These are phyloP conservation scores for Azolla pinnata DNA, from an alignment of 75 land plant species.

Conservation along the genomic window DNA sequence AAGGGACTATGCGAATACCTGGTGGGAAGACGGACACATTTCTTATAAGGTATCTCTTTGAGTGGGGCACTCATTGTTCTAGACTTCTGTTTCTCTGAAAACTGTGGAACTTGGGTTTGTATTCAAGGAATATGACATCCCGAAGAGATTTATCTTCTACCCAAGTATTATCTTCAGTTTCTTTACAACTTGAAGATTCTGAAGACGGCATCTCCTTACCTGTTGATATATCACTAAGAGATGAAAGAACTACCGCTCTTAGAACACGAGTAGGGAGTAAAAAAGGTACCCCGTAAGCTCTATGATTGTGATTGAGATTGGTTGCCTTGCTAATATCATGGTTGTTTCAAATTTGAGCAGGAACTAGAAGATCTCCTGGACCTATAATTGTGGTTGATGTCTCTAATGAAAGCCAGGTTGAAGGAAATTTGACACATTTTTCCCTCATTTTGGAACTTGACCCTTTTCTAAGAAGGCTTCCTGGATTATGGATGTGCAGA, in stretches of 20 bases:
- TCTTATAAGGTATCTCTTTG: constrained; percentile 44
- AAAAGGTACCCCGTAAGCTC: constrained; percentile 52
- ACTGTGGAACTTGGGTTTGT: no score
- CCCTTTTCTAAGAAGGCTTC: no score
- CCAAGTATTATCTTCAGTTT: constrained; percentile 19
- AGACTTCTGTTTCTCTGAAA: no score
- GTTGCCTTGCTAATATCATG: constrained; percentile 8
- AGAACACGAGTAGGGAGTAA: constrained; percentile 48
- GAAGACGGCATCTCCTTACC: constrained; percentile 45
- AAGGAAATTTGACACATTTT: constrained; percentile 1
- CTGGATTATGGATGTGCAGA: constrained; percentile 49
- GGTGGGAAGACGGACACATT: constrained; percentile 43
- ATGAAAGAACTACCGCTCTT: constrained; percentile 35
- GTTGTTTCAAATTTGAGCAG: constrained; percentile 20
- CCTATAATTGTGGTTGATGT: constrained; percentile 76
- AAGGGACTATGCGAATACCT: constrained; percentile 26
- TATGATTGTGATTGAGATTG: background rate
- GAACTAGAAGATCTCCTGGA: constrained; percentile 51
- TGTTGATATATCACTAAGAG: constrained; percentile 40
- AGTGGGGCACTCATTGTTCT: no score
- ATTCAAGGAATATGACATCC: constrained; percentile 39
- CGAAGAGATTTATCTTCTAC: constrained; percentile 29
- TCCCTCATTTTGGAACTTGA: no score
- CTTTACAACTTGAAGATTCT: constrained; percentile 30
- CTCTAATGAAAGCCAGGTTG: constrained; percentile 56